Percentiles rank a stretch among this genome's conserved stretches.
These are phyloP conservation scores for Lenwebbia sp. DNA, from an alignment of 345 rosid species.

Conservation along the genomic window DNA sequence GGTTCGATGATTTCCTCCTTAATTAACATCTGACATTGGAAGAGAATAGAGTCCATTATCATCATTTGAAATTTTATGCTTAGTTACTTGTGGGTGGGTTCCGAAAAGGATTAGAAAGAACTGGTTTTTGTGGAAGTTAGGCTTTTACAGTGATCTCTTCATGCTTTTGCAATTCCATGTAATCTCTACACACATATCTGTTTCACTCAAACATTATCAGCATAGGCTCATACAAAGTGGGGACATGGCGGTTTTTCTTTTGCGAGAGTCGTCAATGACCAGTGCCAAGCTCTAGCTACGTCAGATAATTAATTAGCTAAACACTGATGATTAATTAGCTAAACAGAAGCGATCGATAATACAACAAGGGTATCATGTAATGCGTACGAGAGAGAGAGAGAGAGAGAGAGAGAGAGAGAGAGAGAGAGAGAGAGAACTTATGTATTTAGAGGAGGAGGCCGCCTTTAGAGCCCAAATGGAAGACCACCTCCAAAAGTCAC, in stretches of 20 bases:
- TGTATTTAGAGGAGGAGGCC: not conserved
- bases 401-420: too few species aligned
- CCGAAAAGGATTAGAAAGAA: too few species aligned
- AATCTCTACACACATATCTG: not conserved
- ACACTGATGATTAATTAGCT: not conserved
- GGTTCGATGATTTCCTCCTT: too few species aligned
- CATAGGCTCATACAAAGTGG: not conserved
- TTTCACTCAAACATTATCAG: not conserved
- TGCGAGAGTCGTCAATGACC: not conserved
- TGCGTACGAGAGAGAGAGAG: not conserved
- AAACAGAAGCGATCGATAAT: not conserved
- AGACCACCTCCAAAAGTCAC: not conserved
- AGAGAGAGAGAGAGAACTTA: too few species aligned
- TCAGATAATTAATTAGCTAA: not conserved
- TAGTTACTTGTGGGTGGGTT: too few species aligned
- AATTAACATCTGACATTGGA: too few species aligned
- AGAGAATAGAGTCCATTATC: too few species aligned
- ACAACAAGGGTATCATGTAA: not conserved
- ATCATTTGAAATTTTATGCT: too few species aligned
- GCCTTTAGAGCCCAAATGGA: not conserved
- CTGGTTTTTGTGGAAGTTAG: not conserved
- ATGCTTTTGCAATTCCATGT: not conserved
- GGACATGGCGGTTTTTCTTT: fast-evolving
- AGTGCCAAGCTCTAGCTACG: not conserved
- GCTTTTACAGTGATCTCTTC: not conserved